phyloP scores from a whole-genome alignment of 225 moss, liverwort and hornwort genomes.

The Polytrichum commune region DNA sequence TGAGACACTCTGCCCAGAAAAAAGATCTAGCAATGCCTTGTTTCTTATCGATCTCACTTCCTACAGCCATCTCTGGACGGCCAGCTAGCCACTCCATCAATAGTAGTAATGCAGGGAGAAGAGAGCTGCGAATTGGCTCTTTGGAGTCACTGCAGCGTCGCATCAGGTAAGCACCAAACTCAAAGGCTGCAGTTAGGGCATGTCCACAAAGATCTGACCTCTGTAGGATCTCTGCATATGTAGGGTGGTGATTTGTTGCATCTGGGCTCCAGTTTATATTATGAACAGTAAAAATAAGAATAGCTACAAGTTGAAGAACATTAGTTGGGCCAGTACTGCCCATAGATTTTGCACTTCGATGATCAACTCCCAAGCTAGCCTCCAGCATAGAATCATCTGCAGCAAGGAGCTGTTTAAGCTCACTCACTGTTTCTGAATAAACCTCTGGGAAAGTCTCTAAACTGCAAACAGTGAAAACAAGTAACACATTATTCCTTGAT shows the following conservation, averaged over 20 bases:
- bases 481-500: too few species aligned
- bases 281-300: conserved; percentile 93
- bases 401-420: conserved; percentile 77
- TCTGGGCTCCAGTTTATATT: conserved; percentile 91
- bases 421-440: conserved; percentile 74
- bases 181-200: conserved; percentile 92
- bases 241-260: conserved; percentile 73
- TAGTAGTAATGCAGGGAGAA: conserved; percentile 87
- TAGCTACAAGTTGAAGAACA: conserved; percentile 76
- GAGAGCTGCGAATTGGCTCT: conserved; percentile 71
- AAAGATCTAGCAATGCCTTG: conserved; percentile 82
- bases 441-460: conserved; percentile 94
- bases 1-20: conserved; percentile 86
- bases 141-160: conserved; percentile 73
- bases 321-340: conserved; percentile 81
- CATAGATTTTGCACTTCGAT: conserved; percentile 72
- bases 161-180: conserved; percentile 88
- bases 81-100: conserved; percentile 99
- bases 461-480: conserved; percentile 31
- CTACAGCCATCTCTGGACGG: conserved; percentile 84
- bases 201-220: conserved; percentile 89
- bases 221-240: conserved; percentile 93
- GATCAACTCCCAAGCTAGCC: conserved; percentile 68
- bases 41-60: conserved; percentile 81
- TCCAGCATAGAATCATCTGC: conserved; percentile 74